phyloP scores from a whole-genome alignment of 164 flowering plant genomes.

The Macadamia tetraphylla region DNA sequence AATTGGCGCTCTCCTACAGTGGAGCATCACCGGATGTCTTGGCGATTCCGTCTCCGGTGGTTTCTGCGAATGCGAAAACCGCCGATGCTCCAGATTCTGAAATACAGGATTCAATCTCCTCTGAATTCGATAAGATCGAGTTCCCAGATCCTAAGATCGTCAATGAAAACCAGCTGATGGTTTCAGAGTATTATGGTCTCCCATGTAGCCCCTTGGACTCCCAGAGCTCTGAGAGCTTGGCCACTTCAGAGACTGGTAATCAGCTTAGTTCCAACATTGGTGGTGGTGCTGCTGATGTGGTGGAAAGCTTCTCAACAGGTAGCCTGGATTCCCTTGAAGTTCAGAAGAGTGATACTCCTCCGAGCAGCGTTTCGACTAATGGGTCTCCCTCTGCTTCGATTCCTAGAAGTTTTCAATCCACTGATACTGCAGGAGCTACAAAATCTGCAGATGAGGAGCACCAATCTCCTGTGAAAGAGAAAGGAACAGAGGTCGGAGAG shows the following conservation, averaged over 20 bases:
- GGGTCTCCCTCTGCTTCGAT: slow-evolving; percentile 46
- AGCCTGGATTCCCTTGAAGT: slow-evolving; percentile 24
- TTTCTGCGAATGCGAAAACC: slow-evolving; percentile 15
- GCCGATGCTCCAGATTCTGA: slow-evolving; percentile 29
- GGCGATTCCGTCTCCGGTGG: slow-evolving; percentile 35
- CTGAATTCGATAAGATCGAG: slow-evolving; percentile 66
- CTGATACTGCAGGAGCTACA: slow-evolving; percentile 31
- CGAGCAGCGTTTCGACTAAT: slow-evolving; percentile 58
- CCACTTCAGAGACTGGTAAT: slow-evolving; percentile 38
- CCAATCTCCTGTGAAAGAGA: slow-evolving; percentile 31
- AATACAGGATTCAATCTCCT: slow-evolving; percentile 25
- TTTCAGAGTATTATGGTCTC: slow-evolving; percentile 66
- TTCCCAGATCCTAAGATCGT: slow-evolving; percentile 81
- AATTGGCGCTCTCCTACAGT: slow-evolving; percentile 52
- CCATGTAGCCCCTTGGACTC: slow-evolving; percentile 39
- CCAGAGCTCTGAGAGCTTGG: slow-evolving; percentile 46
- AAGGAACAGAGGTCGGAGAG: slow-evolving; percentile 24
- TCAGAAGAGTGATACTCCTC: slow-evolving; percentile 47
- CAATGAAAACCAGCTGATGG: slow-evolving; percentile 81
- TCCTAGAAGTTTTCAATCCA: slow-evolving; percentile 40
- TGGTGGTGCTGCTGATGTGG: slow-evolving; percentile 26
- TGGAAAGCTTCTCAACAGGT: slow-evolving; percentile 35
- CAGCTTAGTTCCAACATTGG: slow-evolving; percentile 26
- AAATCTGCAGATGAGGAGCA: slow-evolving; percentile 36
- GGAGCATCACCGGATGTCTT: slow-evolving; percentile 78